Conservation (phyloP, 2,329 filamentous ascomycete species). For the Leptographium lundbergii region DNA sequence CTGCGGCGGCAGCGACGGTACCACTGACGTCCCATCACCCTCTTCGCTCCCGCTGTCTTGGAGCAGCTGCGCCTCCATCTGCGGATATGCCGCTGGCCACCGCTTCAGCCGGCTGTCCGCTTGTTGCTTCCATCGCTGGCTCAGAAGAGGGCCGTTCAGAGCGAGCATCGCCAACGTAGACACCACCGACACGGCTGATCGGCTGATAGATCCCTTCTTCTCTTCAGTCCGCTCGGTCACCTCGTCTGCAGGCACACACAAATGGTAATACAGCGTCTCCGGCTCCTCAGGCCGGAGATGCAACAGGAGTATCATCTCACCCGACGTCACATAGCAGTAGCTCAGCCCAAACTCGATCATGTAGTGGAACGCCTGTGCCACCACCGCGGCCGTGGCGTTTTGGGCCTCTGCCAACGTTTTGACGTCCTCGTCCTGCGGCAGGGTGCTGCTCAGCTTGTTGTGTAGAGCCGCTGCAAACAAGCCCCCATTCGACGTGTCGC, state of each 20-base stretch:
- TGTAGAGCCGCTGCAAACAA: not conserved
- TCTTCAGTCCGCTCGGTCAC: no score
- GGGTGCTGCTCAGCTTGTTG: not conserved
- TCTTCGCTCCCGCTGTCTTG: not conserved
- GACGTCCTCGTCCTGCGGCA: not conserved
- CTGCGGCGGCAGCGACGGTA: no score
- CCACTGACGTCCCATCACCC: no score
- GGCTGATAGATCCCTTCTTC: not conserved
- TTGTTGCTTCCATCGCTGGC: not conserved
- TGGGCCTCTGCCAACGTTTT: not conserved
- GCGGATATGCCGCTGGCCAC: not conserved
- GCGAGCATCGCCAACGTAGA: not conserved
- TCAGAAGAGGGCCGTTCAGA: not conserved
- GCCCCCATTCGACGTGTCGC: not conserved
- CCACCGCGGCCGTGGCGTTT: not conserved
- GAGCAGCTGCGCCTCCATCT: no score
- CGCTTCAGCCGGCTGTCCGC: not conserved
- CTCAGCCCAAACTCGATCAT: constrained; percentile 6
- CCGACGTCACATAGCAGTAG: constrained; percentile 3
- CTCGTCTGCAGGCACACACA: not conserved
- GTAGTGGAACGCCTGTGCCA: constrained; percentile 4
- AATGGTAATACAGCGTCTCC: constrained; percentile 2
- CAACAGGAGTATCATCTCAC: not conserved
- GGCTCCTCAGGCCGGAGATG: not conserved
- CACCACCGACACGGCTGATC: not conserved